phyloP scores from a whole-genome alignment of 108 stramenopile genomes.

The Skeletonema tropicum region DNA sequence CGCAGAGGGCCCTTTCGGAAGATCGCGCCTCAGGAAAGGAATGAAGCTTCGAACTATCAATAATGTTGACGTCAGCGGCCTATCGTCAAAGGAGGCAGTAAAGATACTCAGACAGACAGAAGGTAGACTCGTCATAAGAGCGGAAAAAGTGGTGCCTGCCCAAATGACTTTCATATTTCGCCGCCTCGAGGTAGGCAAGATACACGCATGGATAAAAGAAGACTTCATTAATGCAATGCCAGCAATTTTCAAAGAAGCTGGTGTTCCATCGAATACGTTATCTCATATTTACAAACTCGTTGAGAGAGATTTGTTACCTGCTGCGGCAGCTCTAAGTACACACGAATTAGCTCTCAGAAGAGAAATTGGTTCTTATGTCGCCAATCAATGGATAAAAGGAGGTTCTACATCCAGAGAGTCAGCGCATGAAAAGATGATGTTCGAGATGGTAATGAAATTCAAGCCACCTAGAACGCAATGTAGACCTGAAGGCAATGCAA shows the following conservation, averaged over 20 bases:
- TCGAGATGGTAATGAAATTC: neutral
- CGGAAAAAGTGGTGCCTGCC: neutral
- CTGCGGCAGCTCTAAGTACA: neutral
- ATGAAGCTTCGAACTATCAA: neutral
- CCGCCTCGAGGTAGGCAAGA: too few relatives aligned
- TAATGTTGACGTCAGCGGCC: neutral
- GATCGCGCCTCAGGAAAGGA: neutral
- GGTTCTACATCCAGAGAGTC: neutral
- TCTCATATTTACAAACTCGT: neutral
- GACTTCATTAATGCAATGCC: neutral
- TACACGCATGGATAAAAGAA: neutral
- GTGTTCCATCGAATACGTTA: neutral
- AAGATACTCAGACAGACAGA: neutral
- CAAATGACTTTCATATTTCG: neutral
- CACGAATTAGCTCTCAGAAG: neutral
- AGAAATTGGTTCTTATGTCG: neutral
- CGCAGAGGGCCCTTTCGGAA: neutral
- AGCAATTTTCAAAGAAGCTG: neutral
- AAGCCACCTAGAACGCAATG: neutral
- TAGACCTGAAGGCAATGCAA: constrained; percentile 1
- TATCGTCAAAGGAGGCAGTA: neutral
- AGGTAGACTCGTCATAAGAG: neutral
- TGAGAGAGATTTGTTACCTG: too few relatives aligned
- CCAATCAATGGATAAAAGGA: neutral
- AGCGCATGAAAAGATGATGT: neutral